Evolutionary conservation across 345 rosid species (phyloP).

Genomic region (Murraya koenigii): DNA sequence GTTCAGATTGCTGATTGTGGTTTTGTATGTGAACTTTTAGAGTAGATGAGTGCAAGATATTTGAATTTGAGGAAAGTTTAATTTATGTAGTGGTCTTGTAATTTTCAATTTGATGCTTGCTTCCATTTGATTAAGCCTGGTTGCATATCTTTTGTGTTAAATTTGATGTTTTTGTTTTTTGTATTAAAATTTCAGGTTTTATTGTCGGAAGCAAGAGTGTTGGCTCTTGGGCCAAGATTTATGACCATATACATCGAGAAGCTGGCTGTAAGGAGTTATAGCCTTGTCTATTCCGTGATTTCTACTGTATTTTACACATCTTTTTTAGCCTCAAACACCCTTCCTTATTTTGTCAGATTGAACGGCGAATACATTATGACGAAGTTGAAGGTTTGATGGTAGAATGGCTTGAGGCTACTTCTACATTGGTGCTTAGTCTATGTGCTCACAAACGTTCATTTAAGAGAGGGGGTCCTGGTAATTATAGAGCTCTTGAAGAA

Average conservation of each 20-base stretch:
- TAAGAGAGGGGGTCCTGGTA: slow-evolving; percentile 43
- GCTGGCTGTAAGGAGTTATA: slow-evolving; percentile 56
- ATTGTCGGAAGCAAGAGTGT: slow-evolving; percentile 73
- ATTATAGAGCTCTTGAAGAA: slow-evolving; percentile 48
- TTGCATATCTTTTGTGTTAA: neutral
- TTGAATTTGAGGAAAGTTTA: neutral
- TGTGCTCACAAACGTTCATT: slow-evolving; percentile 34
- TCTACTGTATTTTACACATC: neutral
- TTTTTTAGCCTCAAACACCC: neutral
- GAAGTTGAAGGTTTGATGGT: slow-evolving; percentile 68
- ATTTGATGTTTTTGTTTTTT: neutral
- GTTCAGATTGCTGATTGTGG: no score
- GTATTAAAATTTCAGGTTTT: slow-evolving; percentile 47
- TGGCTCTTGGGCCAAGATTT: slow-evolving; percentile 83
- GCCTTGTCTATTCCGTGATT: neutral
- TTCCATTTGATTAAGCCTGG: neutral
- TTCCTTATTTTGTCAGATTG: slow-evolving; percentile 45
- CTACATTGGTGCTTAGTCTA: slow-evolving; percentile 63
- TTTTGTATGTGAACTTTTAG: no score
- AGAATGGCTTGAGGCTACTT: slow-evolving; percentile 84
- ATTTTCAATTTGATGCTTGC: neutral
- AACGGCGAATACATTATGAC: slow-evolving; percentile 73
- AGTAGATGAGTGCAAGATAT: neutral
- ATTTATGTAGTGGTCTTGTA: neutral
- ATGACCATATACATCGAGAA: slow-evolving; percentile 78